Evolutionary conservation across 192 early-diverging fungal species (phyloP), one percentile per base, ranked within the genome.

Genomic region (Coemansia sp.): DNA sequence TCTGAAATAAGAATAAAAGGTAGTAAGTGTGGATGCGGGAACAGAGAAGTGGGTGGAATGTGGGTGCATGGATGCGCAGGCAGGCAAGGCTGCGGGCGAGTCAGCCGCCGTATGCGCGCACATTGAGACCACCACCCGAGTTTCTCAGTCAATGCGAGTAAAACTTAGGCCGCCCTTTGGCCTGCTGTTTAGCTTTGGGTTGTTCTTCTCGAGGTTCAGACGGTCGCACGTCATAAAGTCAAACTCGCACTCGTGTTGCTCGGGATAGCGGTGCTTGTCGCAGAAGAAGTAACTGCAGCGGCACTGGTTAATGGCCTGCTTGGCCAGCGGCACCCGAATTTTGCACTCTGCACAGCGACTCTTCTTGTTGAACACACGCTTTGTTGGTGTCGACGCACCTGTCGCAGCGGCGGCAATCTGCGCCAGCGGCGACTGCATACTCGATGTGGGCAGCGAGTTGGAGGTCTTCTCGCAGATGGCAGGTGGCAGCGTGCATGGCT

Each of bases 211-310:
- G 51, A 92, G 70, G 49, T 84, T 76, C 24, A 87, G 85, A 75
- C 87, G 86, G 70, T 87, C 91, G 72, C 84, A 74, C 38, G 85
- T 80, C 65, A 85, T 86, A 83, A 86, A 87, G 80, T 92, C 89
- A 82, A 92, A 88, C 69, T 89, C 87, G 73, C 91, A 92, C 58
- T 89, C 82, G 67, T 92, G 91, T 58, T 87, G 83, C 65, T 89
- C 82, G 7, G 87, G 85, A 45, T 81, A 84, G 66, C 86, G 87
- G 76, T 92, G 91, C 17, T 83, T 68, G 52, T 91, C 89, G 69
- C 91, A 92, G 65, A 87, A 92, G 21, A 90, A 82, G 59, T 87
- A 88, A 57, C 86, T 84, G 73, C 91, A 92, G 51, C 89, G 82
- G 69, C 91, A 92, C 63, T 85, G 89, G 82, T 90, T 92, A 55